phyloP scores from a whole-genome alignment of 164 flowering plant genomes.

The Buxus sempervirens region DNA sequence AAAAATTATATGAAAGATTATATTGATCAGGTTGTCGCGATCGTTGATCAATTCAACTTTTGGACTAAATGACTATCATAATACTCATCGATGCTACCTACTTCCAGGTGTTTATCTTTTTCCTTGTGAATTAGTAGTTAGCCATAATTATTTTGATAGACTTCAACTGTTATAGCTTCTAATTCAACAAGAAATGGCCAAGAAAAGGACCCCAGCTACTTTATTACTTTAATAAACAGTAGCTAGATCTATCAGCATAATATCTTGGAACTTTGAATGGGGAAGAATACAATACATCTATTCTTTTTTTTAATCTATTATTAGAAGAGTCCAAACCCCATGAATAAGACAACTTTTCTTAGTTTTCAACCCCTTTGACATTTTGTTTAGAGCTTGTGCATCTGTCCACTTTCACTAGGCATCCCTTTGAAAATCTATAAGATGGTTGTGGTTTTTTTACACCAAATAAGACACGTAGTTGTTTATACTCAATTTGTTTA shows the following conservation, averaged over 20 bases:
- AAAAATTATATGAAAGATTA: too few species aligned
- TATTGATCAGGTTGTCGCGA: too few species aligned
- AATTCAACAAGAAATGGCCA: conserved; percentile 1
- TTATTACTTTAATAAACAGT: conserved; percentile 11
- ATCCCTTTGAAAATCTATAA: conserved; percentile 8
- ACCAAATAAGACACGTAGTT: conserved; percentile 8
- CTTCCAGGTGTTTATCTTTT: too few species aligned
- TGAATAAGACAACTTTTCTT: conserved; percentile 16
- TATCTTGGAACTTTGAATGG: not conserved
- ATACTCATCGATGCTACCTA: too few species aligned
- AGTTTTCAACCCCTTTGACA: conserved; percentile 26
- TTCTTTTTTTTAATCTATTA: conserved; percentile 20
- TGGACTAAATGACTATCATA: too few species aligned
- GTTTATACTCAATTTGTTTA: not conserved
- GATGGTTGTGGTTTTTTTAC: conserved; percentile 14
- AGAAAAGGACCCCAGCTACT: not conserved
- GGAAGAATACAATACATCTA: not conserved
- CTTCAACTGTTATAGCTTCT: too few species aligned
- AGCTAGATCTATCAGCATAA: conserved; percentile 9
- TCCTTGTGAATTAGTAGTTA: too few species aligned
- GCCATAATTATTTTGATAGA: too few species aligned
- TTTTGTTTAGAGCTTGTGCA: conserved; percentile 18
- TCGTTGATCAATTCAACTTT: too few species aligned
- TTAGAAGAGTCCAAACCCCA: conserved; percentile 38
- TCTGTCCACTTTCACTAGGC: conserved; percentile 13